Conservation (phyloP, 192 early-diverging fungal species). For the Backusella westeae region DNA sequence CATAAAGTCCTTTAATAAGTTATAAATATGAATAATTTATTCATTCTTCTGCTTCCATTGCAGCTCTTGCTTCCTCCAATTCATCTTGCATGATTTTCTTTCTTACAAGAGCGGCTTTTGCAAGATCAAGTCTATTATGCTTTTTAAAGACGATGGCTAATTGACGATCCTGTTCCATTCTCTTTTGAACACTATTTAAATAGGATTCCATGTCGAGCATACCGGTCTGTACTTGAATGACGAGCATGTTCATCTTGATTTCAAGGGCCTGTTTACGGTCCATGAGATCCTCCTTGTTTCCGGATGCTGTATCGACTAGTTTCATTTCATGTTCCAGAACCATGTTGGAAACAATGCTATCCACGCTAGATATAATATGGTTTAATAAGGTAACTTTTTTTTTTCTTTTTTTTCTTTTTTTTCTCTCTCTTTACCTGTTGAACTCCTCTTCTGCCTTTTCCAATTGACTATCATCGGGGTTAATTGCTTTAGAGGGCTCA, state of each 20-base stretch:
- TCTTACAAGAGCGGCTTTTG: slow-evolving; percentile 60
- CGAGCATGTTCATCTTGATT: slow-evolving; percentile 73
- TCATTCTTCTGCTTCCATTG: slow-evolving; percentile 43
- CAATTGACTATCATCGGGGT: slow-evolving; percentile 21
- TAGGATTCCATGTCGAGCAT: slow-evolving; percentile 71
- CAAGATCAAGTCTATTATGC: slow-evolving; percentile 59
- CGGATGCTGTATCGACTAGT: slow-evolving; percentile 35
- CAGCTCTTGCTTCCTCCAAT: slow-evolving; percentile 72
- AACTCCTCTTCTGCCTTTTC: slow-evolving; percentile 56
- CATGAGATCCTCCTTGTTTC: slow-evolving; percentile 57
- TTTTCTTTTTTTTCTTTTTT: background rate
- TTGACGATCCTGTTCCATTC: slow-evolving; percentile 59
- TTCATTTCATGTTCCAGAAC: slow-evolving; percentile 71
- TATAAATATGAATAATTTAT: background rate
- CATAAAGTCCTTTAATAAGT: too few relatives aligned
- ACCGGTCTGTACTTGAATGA: slow-evolving; percentile 69
- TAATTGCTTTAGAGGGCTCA: background rate
- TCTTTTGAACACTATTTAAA: slow-evolving; percentile 51
- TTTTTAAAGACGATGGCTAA: slow-evolving; percentile 69
- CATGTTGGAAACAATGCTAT: slow-evolving; percentile 67
- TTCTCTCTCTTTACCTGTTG: slow-evolving; percentile 44
- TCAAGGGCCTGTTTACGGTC: slow-evolving; percentile 66
- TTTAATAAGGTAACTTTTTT: background rate
- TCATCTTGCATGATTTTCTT: slow-evolving; percentile 78
- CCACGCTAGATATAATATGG: slow-evolving; percentile 56